Conservation (phyloP, 2,329 filamentous ascomycete genomes). For the Geosmithia morbida region DNA sequence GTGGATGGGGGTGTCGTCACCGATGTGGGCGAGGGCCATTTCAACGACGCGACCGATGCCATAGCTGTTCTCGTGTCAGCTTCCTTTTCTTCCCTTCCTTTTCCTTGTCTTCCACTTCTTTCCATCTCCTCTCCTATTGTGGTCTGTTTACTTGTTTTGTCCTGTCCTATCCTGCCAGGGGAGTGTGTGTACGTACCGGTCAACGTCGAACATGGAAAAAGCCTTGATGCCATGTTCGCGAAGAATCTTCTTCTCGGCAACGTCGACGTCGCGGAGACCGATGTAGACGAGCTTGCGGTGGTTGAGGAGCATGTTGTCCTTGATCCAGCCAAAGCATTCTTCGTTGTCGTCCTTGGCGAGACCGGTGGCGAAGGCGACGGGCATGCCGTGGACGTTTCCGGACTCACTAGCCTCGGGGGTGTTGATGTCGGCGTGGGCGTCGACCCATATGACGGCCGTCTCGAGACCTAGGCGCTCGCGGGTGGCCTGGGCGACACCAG, state of each 20-base stretch:
- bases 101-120: background rate
- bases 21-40: constrained; percentile 95
- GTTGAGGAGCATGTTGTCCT: constrained; percentile 54
- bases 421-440: constrained; percentile 97
- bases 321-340: constrained; percentile 83
- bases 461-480: constrained; percentile 71
- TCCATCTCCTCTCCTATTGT: background rate
- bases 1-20: constrained; percentile 88
- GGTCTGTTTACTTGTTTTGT: background rate
- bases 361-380: constrained; percentile 80
- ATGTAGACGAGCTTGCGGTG: constrained; percentile 91
- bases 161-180: no score
- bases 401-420: constrained; percentile 79
- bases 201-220: constrained; percentile 97
- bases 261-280: constrained; percentile 81
- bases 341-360: constrained; percentile 62
- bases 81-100: background rate
- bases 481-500: constrained; percentile 73
- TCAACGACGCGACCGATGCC: constrained; percentile 95
- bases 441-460: constrained; percentile 95
- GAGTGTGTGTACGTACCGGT: constrained; percentile 57
- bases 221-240: constrained; percentile 83
- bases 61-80: constrained; percentile 35
- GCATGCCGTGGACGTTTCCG: constrained; percentile 97
- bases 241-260: constrained; percentile 86